phyloP scores from a whole-genome alignment of 495 filamentous ascomycete genomes.

The Pyrenopolyporus hunteri region DNA sequence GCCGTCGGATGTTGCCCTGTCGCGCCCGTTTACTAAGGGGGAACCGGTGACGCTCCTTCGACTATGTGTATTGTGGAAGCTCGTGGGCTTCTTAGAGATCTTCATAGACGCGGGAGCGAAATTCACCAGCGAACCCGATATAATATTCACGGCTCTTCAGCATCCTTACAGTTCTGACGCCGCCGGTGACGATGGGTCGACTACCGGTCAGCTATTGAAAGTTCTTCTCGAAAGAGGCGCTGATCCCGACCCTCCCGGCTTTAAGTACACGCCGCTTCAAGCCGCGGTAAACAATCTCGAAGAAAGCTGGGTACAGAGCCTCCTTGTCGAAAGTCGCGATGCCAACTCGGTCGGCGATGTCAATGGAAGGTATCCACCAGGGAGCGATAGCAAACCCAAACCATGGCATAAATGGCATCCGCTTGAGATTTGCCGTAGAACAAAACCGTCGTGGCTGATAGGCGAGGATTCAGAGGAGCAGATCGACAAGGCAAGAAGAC shows the following conservation, averaged over 20 bases:
- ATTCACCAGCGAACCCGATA: slow-evolving; percentile 16
- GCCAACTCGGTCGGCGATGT: slow-evolving; percentile 14
- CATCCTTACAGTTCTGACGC: background rate
- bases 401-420: slow-evolving; percentile 13
- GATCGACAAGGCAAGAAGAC: slow-evolving; percentile 8
- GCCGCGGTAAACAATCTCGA: slow-evolving; percentile 17
- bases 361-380: slow-evolving; percentile 10
- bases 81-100: slow-evolving; percentile 19
- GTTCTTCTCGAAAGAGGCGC: slow-evolving; percentile 34
- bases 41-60: slow-evolving; percentile 23
- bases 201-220: slow-evolving; percentile 18
- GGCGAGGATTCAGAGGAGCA: background rate
- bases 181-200: slow-evolving; percentile 2
- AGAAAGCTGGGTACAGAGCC: slow-evolving; percentile 18
- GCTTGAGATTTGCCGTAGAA: slow-evolving; percentile 19
- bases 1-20: background rate
- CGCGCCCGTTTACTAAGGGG: background rate
- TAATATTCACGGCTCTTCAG: slow-evolving; percentile 17
- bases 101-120: slow-evolving; percentile 24
- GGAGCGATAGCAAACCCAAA: background rate
- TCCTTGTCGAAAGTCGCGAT: slow-evolving; percentile 26
- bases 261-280: slow-evolving; percentile 26
- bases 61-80: slow-evolving; percentile 25
- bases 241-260: slow-evolving; percentile 13
- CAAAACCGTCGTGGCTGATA: background rate